phyloP scores from a whole-genome alignment of 768 basidiomycete genomes.

The Xerocomellus intermedius region DNA sequence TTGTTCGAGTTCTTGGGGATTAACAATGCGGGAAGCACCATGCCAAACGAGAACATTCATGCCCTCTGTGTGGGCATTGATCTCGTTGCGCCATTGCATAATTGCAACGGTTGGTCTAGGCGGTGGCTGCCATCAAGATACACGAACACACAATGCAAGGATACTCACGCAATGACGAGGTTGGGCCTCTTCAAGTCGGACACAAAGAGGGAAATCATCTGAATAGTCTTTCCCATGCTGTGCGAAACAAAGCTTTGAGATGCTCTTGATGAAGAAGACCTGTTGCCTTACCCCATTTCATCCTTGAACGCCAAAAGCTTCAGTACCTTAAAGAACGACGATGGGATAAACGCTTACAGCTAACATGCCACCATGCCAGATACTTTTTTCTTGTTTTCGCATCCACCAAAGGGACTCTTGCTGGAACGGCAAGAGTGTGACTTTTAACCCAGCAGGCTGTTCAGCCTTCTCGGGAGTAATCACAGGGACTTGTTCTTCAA shows the following conservation, averaged over 20 bases:
- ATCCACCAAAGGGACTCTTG: conserved; percentile 95
- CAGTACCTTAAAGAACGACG: not conserved
- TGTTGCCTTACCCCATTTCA: conserved; percentile 77
- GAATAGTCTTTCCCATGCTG: conserved; percentile 95
- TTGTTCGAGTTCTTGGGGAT: conserved; percentile 68
- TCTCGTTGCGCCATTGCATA: conserved; percentile 92
- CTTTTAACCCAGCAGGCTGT: conserved; percentile 82
- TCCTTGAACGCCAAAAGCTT: conserved; percentile 45
- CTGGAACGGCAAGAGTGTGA: conserved; percentile 90
- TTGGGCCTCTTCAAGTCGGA: conserved; percentile 78
- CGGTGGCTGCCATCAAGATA: not conserved
- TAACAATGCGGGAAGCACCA: conserved; percentile 67
- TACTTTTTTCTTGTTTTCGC: conserved; percentile 83
- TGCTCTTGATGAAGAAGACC: not conserved
- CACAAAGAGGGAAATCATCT: conserved; percentile 88
- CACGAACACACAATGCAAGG: not conserved
- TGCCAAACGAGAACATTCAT: conserved; percentile 93
- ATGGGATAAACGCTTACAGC: conserved; percentile 53
- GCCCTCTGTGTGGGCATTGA: conserved; percentile 78
- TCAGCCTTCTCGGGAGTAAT: conserved; percentile 65
- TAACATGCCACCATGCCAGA: conserved; percentile 91
- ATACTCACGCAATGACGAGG: conserved; percentile 85
- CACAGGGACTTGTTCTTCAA: conserved; percentile 60
- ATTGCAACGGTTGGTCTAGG: conserved; percentile 51
- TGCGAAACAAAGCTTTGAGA: conserved; percentile 11